phyloP scores from a whole-genome alignment of 2,329 filamentous ascomycete species.

The Aspergillus caelatus region DNA sequence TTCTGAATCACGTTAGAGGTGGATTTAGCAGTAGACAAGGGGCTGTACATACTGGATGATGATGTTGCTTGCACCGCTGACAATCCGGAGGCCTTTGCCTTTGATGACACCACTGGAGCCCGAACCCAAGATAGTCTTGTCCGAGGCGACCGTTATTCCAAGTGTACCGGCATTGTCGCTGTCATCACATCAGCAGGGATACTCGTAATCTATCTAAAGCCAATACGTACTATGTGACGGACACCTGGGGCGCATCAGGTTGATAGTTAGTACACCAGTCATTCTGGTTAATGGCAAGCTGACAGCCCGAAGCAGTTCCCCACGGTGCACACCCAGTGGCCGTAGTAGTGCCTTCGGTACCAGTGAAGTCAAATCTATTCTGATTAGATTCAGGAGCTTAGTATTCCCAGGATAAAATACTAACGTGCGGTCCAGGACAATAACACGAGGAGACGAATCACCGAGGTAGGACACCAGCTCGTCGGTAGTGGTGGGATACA shows the following conservation, averaged over 20 bases:
- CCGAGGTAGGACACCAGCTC: constrained; percentile 63
- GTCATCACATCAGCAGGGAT: background rate
- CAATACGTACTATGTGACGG: constrained; percentile 34
- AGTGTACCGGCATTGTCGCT: constrained; percentile 55
- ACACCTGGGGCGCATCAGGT: constrained; percentile 52
- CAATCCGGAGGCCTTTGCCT: constrained; percentile 59
- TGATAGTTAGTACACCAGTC: constrained; percentile 64
- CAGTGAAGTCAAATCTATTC: constrained; percentile 19
- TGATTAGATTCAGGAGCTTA: background rate
- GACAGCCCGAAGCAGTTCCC: constrained; percentile 57
- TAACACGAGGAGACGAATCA: constrained; percentile 57
- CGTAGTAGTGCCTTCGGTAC: constrained; percentile 43
- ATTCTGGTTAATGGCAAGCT: constrained; percentile 63
- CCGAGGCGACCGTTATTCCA: constrained; percentile 57
- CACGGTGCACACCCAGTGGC: constrained; percentile 62
- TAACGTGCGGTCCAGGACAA: constrained; percentile 46
- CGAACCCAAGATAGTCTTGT: constrained; percentile 61
- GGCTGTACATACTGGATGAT: constrained; percentile 53
- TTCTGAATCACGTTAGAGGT: constrained; percentile 25
- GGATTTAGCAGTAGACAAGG: no score
- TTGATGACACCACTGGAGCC: constrained; percentile 58
- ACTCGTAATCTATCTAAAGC: no score
- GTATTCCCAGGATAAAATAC: background rate
- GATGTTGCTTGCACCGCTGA: constrained; percentile 54
- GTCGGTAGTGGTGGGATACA: constrained; percentile 56